Base-by-base conservation (phyloP, 1,284 basidiomycete species). In the Moesziomyces sp. region DNA sequence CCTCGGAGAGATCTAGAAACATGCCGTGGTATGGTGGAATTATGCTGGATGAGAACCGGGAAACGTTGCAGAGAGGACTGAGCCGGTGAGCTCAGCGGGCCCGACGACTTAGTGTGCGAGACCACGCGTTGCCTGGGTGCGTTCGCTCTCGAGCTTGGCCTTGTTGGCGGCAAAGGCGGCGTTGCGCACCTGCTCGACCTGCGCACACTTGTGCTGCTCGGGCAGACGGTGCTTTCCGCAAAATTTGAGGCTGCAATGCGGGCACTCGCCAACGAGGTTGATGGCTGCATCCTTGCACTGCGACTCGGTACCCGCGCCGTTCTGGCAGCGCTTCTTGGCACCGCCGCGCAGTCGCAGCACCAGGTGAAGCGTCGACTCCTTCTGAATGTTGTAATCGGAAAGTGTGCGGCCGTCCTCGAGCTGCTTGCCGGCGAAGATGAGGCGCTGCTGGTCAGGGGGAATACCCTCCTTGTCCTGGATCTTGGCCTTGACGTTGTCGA, bases 401-500 rank as follows among this genome's bases (percentile, higher is more conserved):
- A 85, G 85, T 58, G 88, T 81, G 84, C 85, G 82, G 33, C 86
- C 85, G 65, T 86, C 85, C 60, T 85, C 85, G 59, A 86, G 83
- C 79, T 86, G 86, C 79, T 86, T 86, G 58, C 85, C 85, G 33
- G 86, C 85, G 56, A 86, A 86, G 78, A 86, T 86, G 46, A 86
- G 77, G n/a, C 86, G 85, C 80, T 86, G 86, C 75, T 86, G 86
- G 58, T 86, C 85, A 30, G 85, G 85, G 23, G 85, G 85, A 53
- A 83, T 84, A 53, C 83, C 83, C 47, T 84, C 83, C 63, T 83
- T 82, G 65, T 83, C 81, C 55, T 83, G 81, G 57, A 84, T 46
- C 85, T 81, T 81, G 56, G 73, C 77, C 68, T 82, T 81, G 62
- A 82, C 76, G 89, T 96, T 96, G 89, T 97, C 94, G 87, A 97